These are phyloP conservation scores for Pseudotsuga menziesii DNA, from an alignment of 75 land plant species.

Conservation along the genomic window DNA sequence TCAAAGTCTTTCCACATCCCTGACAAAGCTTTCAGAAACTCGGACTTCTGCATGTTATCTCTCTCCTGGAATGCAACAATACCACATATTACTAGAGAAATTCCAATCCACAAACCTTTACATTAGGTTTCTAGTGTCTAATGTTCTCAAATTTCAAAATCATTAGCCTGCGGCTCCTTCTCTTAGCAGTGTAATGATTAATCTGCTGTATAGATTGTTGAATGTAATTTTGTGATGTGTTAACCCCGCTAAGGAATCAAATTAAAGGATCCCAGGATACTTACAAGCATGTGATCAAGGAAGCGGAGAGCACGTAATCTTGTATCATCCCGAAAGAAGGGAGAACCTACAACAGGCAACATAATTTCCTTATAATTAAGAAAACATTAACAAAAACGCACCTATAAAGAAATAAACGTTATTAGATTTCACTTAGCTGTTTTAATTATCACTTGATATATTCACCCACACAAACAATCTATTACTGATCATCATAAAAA, in stretches of 20 bases:
- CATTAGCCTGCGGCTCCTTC: background rate
- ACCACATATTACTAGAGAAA: background rate
- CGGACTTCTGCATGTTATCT: conserved; percentile 96
- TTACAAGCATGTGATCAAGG: conserved; percentile 98
- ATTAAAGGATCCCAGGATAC: conserved; percentile 9
- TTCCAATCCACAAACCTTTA: background rate
- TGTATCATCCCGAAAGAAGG: conserved; percentile 91
- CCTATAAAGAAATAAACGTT: background rate
- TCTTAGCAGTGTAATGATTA: background rate
- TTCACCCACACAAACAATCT: background rate
- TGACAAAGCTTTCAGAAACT: conserved; percentile 86
- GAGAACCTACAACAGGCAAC: conserved; percentile 57
- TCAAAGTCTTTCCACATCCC: conserved; percentile 99
- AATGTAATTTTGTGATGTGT: background rate
- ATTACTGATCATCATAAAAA: background rate
- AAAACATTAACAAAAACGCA: background rate
- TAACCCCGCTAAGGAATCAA: background rate
- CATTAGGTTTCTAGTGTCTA: no score
- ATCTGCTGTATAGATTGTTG: background rate
- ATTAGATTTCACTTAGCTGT: background rate
- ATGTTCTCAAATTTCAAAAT: background rate
- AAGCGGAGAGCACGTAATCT: conserved; percentile 98
- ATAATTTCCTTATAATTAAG: background rate
- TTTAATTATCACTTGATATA: background rate
- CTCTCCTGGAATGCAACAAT: conserved; percentile 65